Percentiles rank a stretch among this genome's conserved stretches.
Evolutionary conservation across 768 basidiomycete genomes (phyloP).

Genomic region (Lactarius akahatsu): DNA sequence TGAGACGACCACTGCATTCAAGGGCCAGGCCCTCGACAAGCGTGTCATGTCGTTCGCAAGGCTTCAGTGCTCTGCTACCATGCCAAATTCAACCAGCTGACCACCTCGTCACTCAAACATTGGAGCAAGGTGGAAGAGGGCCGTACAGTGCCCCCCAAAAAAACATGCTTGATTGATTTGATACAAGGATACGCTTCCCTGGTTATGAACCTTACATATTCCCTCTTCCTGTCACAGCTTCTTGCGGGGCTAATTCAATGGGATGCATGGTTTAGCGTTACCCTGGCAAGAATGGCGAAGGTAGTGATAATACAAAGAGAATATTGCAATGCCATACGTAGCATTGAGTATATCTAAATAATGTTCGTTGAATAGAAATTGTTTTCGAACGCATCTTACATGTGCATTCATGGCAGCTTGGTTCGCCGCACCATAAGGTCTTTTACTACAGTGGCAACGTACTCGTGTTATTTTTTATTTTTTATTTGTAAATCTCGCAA

Average conservation of each 20-base stretch:
- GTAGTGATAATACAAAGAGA: too few species aligned
- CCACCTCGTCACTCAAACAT: neutral
- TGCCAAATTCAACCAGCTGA: neutral
- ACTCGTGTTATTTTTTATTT: too few species aligned
- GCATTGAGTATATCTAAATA: conserved; percentile 1
- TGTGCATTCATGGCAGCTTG: too few species aligned
- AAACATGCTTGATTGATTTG: conserved; percentile 13
- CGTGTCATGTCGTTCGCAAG: conserved; percentile 13
- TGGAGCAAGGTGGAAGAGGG: neutral
- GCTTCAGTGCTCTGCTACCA: neutral
- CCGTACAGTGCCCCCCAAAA: neutral
- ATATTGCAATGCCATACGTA: conserved; percentile 21
- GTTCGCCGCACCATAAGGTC: too few species aligned
- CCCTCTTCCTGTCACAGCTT: neutral
- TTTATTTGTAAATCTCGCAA: too few species aligned
- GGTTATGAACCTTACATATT: neutral
- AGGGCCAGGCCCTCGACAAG: conserved; percentile 35
- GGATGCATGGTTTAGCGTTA: conserved; percentile 5
- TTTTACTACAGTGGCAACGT: too few species aligned
- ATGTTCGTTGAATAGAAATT: neutral
- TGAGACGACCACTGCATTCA: conserved; percentile 38
- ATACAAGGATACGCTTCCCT: conserved; percentile 14
- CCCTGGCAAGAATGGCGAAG: too few species aligned
- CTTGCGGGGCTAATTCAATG: neutral
- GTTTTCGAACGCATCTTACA: too few species aligned